These are phyloP conservation scores for Rhizopogon roseolus DNA, from an alignment of 768 basidiomycete species.

Conservation along the genomic window DNA sequence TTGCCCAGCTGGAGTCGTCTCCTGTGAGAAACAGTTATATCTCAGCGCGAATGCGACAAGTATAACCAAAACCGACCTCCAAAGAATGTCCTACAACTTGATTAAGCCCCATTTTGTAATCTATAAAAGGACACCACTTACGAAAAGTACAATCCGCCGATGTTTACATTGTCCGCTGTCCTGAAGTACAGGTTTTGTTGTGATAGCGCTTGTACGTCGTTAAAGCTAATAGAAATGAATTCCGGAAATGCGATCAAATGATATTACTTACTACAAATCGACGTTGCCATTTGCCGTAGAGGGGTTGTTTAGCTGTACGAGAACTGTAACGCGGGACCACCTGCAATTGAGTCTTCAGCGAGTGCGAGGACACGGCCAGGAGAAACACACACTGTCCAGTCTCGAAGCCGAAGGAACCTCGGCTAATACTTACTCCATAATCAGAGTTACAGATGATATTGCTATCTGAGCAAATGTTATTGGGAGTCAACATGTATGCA, in stretches of 20 bases:
- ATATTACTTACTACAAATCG: slow-evolving; percentile 52
- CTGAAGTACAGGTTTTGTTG: slow-evolving; percentile 66
- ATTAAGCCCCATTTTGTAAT: not conserved
- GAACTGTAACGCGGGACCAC: slow-evolving; percentile 69
- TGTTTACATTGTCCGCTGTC: slow-evolving; percentile 40
- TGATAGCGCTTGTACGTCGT: slow-evolving; percentile 57
- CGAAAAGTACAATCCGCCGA: slow-evolving; percentile 79
- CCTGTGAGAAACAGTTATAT: slow-evolving; percentile 30
- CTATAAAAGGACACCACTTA: slow-evolving; percentile 27
- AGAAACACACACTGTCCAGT: slow-evolving; percentile 52
- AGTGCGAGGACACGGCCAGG: not conserved
- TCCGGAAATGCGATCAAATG: not conserved
- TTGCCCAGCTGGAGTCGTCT: slow-evolving; percentile 67
- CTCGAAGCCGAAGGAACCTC: slow-evolving; percentile 60
- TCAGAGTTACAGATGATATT: slow-evolving; percentile 65
- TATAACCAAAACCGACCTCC: slow-evolving; percentile 43
- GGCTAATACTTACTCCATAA: slow-evolving; percentile 71
- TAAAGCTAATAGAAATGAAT: slow-evolving; percentile 42
- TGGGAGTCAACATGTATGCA: slow-evolving; percentile 68
- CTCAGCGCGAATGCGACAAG: slow-evolving; percentile 7
- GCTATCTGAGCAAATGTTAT: slow-evolving; percentile 50
- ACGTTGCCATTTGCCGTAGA: slow-evolving; percentile 72
- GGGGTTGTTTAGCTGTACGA: slow-evolving; percentile 76
- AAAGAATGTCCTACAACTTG: slow-evolving; percentile 63
- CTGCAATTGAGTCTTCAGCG: slow-evolving; percentile 23